These are phyloP conservation scores for Peterozyma toletana DNA, from an alignment of 805 yeast genomes.

Conservation along the genomic window DNA sequence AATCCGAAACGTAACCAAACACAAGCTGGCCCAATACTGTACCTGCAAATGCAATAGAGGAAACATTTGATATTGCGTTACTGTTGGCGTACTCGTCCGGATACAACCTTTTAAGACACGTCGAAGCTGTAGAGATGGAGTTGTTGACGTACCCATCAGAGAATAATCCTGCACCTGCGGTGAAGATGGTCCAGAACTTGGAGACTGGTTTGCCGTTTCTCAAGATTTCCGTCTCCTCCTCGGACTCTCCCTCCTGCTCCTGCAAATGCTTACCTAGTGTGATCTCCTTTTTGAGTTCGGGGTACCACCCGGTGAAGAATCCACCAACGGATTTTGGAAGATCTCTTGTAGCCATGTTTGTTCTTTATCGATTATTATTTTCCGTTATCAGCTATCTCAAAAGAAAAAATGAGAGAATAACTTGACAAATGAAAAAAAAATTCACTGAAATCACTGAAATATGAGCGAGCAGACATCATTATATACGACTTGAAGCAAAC, in stretches of 20 bases:
- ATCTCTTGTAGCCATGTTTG: slow-evolving; percentile 33
- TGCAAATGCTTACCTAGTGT: slow-evolving; percentile 24
- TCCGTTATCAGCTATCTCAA: no score
- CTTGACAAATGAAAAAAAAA: no score
- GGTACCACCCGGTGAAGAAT: slow-evolving; percentile 32
- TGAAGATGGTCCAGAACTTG: slow-evolving; percentile 56
- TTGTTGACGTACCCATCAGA: slow-evolving; percentile 92
- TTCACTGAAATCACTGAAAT: no score
- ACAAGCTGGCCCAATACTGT: slow-evolving; percentile 79
- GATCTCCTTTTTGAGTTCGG: slow-evolving; percentile 33
- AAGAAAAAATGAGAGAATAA: no score
- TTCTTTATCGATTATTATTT: neutral
- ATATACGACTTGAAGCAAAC: no score
- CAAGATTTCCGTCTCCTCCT: slow-evolving; percentile 19
- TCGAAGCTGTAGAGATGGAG: slow-evolving; percentile 70
- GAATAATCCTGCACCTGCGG: slow-evolving; percentile 89
- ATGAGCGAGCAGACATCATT: no score
- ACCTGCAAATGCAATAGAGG: slow-evolving; percentile 88
- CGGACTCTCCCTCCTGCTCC: slow-evolving; percentile 8
- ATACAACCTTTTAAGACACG: slow-evolving; percentile 62
- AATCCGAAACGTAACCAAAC: slow-evolving; percentile 79
- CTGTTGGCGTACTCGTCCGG: slow-evolving; percentile 56
- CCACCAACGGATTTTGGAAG: slow-evolving; percentile 35
- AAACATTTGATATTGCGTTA: slow-evolving; percentile 67
- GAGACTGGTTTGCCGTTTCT: slow-evolving; percentile 17